phyloP scores from a whole-genome alignment of 2,329 filamentous ascomycete species.

The Graphilbum sp. region DNA sequence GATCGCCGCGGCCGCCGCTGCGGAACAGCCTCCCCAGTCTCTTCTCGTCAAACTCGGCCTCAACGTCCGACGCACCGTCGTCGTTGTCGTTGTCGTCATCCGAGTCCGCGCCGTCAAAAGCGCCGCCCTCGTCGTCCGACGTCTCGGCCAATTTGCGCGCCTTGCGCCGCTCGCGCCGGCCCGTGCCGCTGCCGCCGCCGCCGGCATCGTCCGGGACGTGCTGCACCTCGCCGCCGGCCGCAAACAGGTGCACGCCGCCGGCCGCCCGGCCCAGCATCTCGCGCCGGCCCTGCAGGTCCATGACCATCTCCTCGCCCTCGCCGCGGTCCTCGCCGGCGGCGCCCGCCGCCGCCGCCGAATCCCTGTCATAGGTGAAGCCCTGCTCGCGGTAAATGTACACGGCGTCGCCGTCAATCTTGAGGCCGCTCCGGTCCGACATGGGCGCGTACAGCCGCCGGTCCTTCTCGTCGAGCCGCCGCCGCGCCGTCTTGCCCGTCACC shows the following conservation, averaged over 20 bases:
- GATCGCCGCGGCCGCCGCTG: constrained; percentile 28
- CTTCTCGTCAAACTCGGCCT: constrained; percentile 39
- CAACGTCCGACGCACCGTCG: constrained; percentile 29
- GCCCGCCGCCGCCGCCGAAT: too few relatives aligned
- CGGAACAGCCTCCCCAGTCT: constrained; percentile 46
- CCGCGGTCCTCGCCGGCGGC: constrained; percentile 52
- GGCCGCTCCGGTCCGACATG: constrained; percentile 93
- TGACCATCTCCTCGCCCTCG: constrained; percentile 89
- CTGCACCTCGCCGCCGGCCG: constrained; percentile 53
- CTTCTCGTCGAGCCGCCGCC: constrained; percentile 79
- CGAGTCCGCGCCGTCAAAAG: constrained; percentile 19
- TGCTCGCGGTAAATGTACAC: constrained; percentile 70
- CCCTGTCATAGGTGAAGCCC: constrained; percentile 58
- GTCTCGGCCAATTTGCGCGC: constrained; percentile 42
- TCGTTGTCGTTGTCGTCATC: constrained; percentile 37
- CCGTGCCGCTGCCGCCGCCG: constrained; percentile 38
- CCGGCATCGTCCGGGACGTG: constrained; percentile 22
- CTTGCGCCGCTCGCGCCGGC: constrained; percentile 41
- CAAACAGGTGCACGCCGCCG: constrained; percentile 72
- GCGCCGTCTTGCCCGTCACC: constrained; percentile 59
- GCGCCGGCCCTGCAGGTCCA: constrained; percentile 71
- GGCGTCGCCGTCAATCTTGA: constrained; percentile 92
- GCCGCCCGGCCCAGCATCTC: constrained; percentile 69
- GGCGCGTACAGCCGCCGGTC: constrained; percentile 93
- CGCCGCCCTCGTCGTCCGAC: constrained; percentile 23